phyloP scores from a whole-genome alignment of 75 land plant species.

The Pinus albicaulis region DNA sequence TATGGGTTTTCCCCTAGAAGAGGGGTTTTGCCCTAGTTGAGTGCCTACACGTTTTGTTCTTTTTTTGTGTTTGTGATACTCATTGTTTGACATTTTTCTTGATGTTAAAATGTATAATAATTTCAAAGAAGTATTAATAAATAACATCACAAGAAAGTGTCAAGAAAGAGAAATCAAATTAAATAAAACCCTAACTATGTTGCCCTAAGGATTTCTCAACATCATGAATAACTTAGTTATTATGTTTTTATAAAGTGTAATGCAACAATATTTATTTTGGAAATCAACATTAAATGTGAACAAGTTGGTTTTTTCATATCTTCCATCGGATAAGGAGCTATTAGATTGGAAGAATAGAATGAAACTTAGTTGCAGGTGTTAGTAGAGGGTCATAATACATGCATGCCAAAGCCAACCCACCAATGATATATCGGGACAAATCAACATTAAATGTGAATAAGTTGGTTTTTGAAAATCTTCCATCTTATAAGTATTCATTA shows the following conservation, averaged over 20 bases:
- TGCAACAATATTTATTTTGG: not conserved
- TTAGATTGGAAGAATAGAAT: constrained; percentile 49
- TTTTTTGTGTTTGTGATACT: no score
- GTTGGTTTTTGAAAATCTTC: constrained; percentile 22
- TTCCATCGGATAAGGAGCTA: constrained; percentile 26
- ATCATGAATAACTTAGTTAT: not conserved
- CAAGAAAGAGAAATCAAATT: no score
- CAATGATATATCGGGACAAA: constrained; percentile 34
- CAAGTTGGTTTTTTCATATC: constrained; percentile 21
- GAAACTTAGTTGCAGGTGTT: constrained; percentile 45
- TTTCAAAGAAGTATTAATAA: no score
- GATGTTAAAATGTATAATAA: no score
- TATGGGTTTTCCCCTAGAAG: no score
- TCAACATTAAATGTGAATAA: no score
- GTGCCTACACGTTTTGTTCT: no score
- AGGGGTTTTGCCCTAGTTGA: no score
- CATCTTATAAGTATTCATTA: constrained; percentile 31
- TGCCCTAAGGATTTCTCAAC: no score
- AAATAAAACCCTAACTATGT: no score
- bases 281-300: not conserved
- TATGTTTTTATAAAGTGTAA: not conserved
- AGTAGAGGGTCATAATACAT: constrained; percentile 41
- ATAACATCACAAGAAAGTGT: no score
- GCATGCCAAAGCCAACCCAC: constrained; percentile 55
- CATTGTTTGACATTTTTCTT: no score